These are phyloP conservation scores for Nannochloropsis salina DNA, from an alignment of 108 stramenopile genomes.

Conservation along the genomic window DNA sequence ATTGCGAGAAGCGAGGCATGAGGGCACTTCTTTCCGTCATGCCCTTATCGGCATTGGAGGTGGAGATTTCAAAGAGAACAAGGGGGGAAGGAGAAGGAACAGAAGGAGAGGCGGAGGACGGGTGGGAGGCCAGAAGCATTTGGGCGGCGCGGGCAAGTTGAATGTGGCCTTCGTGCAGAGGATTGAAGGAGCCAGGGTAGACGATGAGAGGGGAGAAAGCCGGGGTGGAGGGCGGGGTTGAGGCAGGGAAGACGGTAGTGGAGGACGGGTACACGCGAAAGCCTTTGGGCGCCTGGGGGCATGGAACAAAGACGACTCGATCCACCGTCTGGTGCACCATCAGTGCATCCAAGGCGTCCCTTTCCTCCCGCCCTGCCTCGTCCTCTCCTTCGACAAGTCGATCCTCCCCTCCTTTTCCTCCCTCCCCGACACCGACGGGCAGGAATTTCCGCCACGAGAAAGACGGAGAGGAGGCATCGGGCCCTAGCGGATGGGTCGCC, in stretches of 20 bases:
- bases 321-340: background rate
- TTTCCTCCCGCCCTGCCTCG: background rate
- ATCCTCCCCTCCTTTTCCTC: background rate
- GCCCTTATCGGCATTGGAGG: conserved; percentile 19
- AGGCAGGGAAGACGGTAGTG: background rate
- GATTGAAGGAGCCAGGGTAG: conserved; percentile 22
- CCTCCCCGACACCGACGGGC: background rate
- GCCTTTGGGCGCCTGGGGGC: background rate
- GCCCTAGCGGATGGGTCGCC: background rate
- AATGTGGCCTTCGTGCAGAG: conserved; percentile 21
- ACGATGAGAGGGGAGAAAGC: background rate
- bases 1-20: background rate
- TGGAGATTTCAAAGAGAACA: conserved; percentile 14
- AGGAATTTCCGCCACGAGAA: background rate
- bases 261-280: background rate
- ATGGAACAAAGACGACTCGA: background rate
- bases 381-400: background rate
- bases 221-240: background rate
- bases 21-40: background rate
- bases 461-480: background rate
- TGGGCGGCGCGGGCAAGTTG: conserved; percentile 18
- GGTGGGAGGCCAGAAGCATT: background rate
- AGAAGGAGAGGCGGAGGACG: background rate
- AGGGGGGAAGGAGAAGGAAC: background rate
- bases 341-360: background rate